phyloP scores from a whole-genome alignment of 2,329 filamentous ascomycete species.

The Cercospora zeae-maydis region DNA sequence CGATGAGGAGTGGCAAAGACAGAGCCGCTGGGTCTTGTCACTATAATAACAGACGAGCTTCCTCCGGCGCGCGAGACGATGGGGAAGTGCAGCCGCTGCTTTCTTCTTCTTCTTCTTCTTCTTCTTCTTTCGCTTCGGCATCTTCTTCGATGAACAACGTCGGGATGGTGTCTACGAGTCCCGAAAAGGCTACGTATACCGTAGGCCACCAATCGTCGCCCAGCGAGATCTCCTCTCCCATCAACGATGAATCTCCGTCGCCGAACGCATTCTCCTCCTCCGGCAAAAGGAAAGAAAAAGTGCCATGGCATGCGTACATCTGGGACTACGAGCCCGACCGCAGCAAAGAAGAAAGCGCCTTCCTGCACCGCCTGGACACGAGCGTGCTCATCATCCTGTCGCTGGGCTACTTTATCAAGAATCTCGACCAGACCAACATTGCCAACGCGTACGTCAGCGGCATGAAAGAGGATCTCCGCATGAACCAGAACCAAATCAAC shows the following conservation, averaged over 20 bases:
- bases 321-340: conserved; percentile 51
- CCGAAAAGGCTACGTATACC: not conserved
- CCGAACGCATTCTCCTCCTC: not conserved
- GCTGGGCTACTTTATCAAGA: conserved; percentile 52
- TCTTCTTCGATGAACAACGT: not conserved
- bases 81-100: not conserved
- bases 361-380: conserved; percentile 40
- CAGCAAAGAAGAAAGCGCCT: conserved; percentile 23
- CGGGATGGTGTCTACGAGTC: not conserved
- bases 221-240: not conserved
- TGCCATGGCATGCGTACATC: conserved; percentile 39
- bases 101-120: not conserved
- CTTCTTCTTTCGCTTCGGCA: no score
- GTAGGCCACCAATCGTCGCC: not conserved
- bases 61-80: not conserved
- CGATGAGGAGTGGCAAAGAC: not conserved
- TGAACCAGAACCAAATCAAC: conserved; percentile 56
- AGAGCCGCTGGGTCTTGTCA: not conserved
- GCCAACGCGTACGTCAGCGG: conserved; percentile 49
- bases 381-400: conserved; percentile 49
- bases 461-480: conserved; percentile 52
- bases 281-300: conserved; percentile 13
- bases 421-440: conserved; percentile 39
- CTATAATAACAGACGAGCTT: not conserved
- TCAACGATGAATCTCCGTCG: not conserved